Evolutionary conservation across 495 filamentous ascomycete genomes (phyloP).

Genomic region (Xylaria bambusicola): DNA sequence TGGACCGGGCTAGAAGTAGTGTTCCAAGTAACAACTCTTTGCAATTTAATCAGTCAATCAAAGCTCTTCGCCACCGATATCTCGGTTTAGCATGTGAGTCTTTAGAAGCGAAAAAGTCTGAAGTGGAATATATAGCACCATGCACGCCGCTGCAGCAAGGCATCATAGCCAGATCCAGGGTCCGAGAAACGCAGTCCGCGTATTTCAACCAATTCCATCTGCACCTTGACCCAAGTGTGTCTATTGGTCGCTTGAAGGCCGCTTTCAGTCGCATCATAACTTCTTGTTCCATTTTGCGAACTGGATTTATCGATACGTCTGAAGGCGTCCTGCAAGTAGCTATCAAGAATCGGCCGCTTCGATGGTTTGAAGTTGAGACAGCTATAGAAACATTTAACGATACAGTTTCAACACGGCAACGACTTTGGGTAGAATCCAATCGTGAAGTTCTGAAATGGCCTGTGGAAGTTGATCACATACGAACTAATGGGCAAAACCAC

Average conservation of each 20-base stretch:
- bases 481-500: conserved; percentile 29
- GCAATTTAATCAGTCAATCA: conserved; percentile 55
- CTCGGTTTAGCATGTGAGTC: conserved; percentile 32
- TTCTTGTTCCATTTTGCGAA: conserved; percentile 62
- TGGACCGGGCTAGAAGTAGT: conserved; percentile 28
- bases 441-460: conserved; percentile 39
- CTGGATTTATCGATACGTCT: conserved; percentile 62
- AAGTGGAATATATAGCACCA: conserved; percentile 71
- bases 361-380: conserved; percentile 47
- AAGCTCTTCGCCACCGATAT: conserved; percentile 59
- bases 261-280: conserved; percentile 55
- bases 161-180: conserved; percentile 70
- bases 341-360: conserved; percentile 45
- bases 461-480: conserved; percentile 38
- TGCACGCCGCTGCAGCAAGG: conserved; percentile 81
- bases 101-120: conserved; percentile 20
- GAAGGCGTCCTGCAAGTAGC: conserved; percentile 75
- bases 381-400: conserved; percentile 30
- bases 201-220: conserved; percentile 76
- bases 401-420: conserved; percentile 28
- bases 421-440: conserved; percentile 47
- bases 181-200: conserved; percentile 47
- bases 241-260: conserved; percentile 42
- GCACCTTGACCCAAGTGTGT: conserved; percentile 43
- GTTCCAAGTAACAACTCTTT: conserved; percentile 36